These are phyloP conservation scores for Piromyces finnis DNA, from an alignment of 192 early-diverging fungal genomes.

Conservation along the genomic window DNA sequence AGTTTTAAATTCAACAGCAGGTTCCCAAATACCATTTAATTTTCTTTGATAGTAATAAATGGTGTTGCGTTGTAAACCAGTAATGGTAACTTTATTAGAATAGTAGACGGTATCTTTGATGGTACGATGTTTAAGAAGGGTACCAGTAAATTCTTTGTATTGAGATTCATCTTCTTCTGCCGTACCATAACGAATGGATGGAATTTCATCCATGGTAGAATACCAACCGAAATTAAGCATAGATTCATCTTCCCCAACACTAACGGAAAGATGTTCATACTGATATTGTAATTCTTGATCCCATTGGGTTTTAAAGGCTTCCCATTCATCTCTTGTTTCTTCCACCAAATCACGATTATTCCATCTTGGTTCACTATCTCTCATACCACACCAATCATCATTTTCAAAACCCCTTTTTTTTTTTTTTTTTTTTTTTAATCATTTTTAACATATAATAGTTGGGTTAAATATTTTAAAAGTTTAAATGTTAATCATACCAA, in stretches of 20 bases:
- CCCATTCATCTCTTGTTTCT: not conserved
- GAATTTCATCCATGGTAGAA: not conserved
- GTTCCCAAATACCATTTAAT: not conserved
- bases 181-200: not conserved
- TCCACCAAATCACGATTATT: not conserved
- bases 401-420: not conserved
- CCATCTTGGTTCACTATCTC: not conserved
- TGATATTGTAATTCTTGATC: not conserved
- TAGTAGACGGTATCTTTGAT: not conserved
- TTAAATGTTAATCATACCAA: too few species aligned
- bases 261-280: not conserved
- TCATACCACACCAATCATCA: not conserved
- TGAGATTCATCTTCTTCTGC: too few species aligned
- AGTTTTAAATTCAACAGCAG: not conserved
- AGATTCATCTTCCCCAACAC: not conserved
- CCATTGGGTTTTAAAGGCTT: not conserved
- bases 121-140: not conserved
- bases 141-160: not conserved
- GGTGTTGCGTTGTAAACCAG: not conserved
- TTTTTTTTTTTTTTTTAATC: too few species aligned
- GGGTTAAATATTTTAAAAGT: too few species aligned
- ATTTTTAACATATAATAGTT: too few species aligned
- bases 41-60: not conserved
- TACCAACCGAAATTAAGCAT: not conserved
- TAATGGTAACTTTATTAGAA: not conserved